A percentile compares a stretch with the other conserved stretches of the same genome.
phyloP scores from a whole-genome alignment of 2,329 filamentous ascomycete species.

The Arthrocladium fulminans region DNA sequence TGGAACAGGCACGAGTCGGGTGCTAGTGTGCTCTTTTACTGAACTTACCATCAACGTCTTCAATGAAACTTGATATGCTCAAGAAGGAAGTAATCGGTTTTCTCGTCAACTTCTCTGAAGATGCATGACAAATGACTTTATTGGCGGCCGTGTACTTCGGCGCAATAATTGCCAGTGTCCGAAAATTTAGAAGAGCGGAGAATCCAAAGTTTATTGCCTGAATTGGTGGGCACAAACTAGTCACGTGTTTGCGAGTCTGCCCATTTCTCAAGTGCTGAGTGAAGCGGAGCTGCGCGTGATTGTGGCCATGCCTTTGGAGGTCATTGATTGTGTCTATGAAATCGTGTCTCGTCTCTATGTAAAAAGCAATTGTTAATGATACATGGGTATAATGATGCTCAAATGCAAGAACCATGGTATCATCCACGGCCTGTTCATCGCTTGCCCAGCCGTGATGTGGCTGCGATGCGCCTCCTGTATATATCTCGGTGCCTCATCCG shows the following conservation, averaged over 20 bases:
- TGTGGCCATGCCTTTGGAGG: background rate
- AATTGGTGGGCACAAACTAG: too few species aligned
- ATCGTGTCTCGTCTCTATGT: conserved; percentile 4
- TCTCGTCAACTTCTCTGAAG: background rate
- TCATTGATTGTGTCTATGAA: conserved; percentile 3
- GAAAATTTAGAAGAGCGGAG: too few species aligned
- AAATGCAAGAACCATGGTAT: background rate
- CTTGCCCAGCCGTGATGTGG: conserved; percentile 9
- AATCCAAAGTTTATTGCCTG: too few species aligned
- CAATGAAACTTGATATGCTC: background rate
- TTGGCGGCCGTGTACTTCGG: too few species aligned
- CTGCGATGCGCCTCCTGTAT: conserved; percentile 25
- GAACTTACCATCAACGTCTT: background rate
- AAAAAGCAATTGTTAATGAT: conserved; percentile 3
- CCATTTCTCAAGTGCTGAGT: too few species aligned
- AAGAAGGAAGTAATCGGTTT: background rate
- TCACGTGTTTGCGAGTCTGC: too few species aligned
- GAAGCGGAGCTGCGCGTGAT: too few species aligned
- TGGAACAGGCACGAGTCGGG: background rate
- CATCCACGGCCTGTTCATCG: background rate
- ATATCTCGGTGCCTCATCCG: conserved; percentile 27
- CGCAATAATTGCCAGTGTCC: too few species aligned
- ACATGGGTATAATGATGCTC: conserved; percentile 6
- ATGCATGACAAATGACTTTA: too few species aligned
- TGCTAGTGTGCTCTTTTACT: background rate